phyloP scores from a whole-genome alignment of 495 filamentous ascomycete genomes.

The Cercophora samala region DNA sequence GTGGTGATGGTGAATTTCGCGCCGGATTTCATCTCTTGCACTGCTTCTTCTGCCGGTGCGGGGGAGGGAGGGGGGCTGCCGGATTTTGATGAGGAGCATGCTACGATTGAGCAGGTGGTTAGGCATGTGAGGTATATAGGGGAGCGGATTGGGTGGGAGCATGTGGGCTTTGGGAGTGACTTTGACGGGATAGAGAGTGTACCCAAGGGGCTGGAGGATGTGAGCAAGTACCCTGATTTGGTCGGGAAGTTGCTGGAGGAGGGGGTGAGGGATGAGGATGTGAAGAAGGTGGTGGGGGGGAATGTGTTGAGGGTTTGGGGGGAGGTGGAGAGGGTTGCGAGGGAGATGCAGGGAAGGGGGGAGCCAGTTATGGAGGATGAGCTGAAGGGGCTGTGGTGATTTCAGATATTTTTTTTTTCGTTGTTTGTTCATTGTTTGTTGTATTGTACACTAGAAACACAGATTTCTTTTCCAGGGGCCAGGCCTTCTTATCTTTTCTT shows the following conservation, averaged over 20 bases:
- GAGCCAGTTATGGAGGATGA: conserved; percentile 63
- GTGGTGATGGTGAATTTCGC: conserved; percentile 77
- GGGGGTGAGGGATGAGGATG: conserved; percentile 66
- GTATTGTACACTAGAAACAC: conserved; percentile 20
- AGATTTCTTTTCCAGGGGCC: not conserved
- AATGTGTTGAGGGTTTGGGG: conserved; percentile 76
- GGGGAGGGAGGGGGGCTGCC: conserved; percentile 55
- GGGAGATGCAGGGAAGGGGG: conserved; percentile 57
- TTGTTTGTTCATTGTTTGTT: conserved; percentile 13
- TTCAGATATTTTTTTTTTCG: not conserved
- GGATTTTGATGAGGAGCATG: conserved; percentile 57
- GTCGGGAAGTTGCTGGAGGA: conserved; percentile 67
- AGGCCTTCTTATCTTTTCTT: not conserved
- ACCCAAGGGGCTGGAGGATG: conserved; percentile 68
- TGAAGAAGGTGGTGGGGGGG: conserved; percentile 62
- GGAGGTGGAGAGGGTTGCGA: conserved; percentile 64
- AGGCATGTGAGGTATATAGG: conserved; percentile 71
- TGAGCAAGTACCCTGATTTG: conserved; percentile 77
- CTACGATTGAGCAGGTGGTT: conserved; percentile 76
- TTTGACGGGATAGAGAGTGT: conserved; percentile 63
- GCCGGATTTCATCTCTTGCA: conserved; percentile 75
- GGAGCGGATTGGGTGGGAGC: conserved; percentile 63
- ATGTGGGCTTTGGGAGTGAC: conserved; percentile 73
- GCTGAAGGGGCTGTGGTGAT: conserved; percentile 22
- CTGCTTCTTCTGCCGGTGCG: too few species aligned